Conservation (phyloP, 1,139 yeast genomes). For the Hansenula lynferdii region DNA sequence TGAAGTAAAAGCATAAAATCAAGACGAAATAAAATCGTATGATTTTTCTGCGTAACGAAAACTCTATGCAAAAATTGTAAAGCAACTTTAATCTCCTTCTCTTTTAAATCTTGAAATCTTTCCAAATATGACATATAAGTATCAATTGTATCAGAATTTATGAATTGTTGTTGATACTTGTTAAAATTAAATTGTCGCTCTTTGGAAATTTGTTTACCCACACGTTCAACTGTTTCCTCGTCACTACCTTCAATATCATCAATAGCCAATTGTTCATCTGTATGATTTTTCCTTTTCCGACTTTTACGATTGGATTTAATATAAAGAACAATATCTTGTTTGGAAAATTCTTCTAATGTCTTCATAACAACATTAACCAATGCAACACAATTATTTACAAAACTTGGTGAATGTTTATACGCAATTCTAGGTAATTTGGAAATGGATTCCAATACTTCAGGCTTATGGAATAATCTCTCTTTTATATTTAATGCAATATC, state of each 20-base stretch:
- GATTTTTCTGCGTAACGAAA: slow-evolving; percentile 59
- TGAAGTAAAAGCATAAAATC: slow-evolving; percentile 65
- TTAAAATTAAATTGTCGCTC: slow-evolving; percentile 51
- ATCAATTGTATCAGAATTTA: slow-evolving; percentile 31
- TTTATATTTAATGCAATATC: slow-evolving; percentile 47
- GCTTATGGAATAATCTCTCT: slow-evolving; percentile 58
- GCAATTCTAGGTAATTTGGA: slow-evolving; percentile 63
- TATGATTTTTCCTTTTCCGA: slow-evolving; percentile 22
- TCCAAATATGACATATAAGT: slow-evolving; percentile 33
- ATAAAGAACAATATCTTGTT: slow-evolving; percentile 53
- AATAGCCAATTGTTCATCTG: slow-evolving; percentile 25
- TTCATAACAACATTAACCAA: slow-evolving; percentile 63
- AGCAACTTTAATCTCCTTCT: slow-evolving; percentile 57
- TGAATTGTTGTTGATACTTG: slow-evolving; percentile 32
- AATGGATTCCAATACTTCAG: slow-evolving; percentile 55
- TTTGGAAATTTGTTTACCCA: slow-evolving; percentile 31
- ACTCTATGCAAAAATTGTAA: slow-evolving; percentile 69
- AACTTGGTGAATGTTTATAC: slow-evolving; percentile 58
- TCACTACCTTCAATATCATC: slow-evolving; percentile 43
- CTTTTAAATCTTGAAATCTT: slow-evolving; percentile 58
- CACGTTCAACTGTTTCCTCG: slow-evolving; percentile 36
- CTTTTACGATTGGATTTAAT: slow-evolving; percentile 44
- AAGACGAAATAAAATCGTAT: slow-evolving; percentile 57
- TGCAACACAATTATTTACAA: slow-evolving; percentile 58
- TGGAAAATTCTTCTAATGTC: slow-evolving; percentile 62